Conservation (phyloP, 805 yeast genomes). For the Zygosaccharomyces gambellarensis region DNA sequence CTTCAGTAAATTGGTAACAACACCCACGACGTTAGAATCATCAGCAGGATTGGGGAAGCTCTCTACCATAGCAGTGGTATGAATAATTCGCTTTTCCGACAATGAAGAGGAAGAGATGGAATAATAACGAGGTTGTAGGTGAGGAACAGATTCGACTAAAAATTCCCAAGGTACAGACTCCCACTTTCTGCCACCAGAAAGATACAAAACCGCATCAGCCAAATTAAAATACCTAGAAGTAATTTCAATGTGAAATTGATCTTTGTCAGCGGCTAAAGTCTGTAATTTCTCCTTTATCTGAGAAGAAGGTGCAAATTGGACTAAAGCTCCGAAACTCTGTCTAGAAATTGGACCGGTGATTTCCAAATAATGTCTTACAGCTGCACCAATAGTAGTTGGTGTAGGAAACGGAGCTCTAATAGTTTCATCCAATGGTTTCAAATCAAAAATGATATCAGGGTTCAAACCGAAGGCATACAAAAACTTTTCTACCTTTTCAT, state of each 20-base stretch:
- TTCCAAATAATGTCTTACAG: constrained; percentile 80
- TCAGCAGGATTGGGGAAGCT: constrained; percentile 38
- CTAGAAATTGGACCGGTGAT: constrained; percentile 92
- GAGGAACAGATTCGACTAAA: constrained; percentile 73
- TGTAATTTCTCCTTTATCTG: constrained; percentile 38
- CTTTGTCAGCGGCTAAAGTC: constrained; percentile 62
- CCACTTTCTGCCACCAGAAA: constrained; percentile 73
- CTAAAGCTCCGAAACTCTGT: constrained; percentile 67
- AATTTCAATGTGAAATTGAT: constrained; percentile 59
- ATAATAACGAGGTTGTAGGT: constrained; percentile 89
- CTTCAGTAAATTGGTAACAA: constrained; percentile 81
- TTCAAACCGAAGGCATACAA: constrained; percentile 57
- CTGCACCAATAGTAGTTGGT: constrained; percentile 87
- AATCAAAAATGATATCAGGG: constrained; percentile 51
- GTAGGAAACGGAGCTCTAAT: constrained; percentile 59
- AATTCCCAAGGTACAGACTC: constrained; percentile 73
- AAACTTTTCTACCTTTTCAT: constrained; percentile 67
- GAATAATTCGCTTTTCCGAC: constrained; percentile 67
- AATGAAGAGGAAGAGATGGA: constrained; percentile 89
- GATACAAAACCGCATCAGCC: constrained; percentile 61
- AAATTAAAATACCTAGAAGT: constrained; percentile 59
- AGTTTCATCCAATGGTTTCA: constrained; percentile 69
- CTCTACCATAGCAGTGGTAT: constrained; percentile 92
- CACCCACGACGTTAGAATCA: constrained; percentile 51
- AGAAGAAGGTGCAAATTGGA: constrained; percentile 76